Base-by-base conservation (phyloP, 176 grass and related monocot genomes). In the Triticum turgidum region DNA sequence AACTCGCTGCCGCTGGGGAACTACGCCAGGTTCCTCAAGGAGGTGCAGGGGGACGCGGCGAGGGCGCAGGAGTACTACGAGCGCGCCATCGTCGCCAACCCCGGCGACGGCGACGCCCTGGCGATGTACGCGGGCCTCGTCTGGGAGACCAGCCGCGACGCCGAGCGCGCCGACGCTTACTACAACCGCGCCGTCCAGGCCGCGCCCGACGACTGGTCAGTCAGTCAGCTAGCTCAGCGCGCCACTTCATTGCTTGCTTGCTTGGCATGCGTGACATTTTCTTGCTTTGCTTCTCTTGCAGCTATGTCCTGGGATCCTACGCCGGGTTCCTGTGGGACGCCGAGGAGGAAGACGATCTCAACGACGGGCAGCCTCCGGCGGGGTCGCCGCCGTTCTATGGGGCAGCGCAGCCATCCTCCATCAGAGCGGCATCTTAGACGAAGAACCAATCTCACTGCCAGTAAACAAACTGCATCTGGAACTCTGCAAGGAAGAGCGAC, bases 161-260 rank as follows among this genome's bases (percentile, higher is more conserved):
- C 88, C 21, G n/a, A 1, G 33, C 88, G 90, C n/a, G 83, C 86
- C 80, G 90, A 92, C 3, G 83, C 39, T 0, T 95, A 95, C 93
- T 95, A 84, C 90, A 69, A 5, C 82, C 88, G 90, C 54, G 90
- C 93, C 85, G 51, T 95, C 67, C 90, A 90, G 78, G 93, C 82
- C 61, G 93, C 88, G 32, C 93, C 93, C 32, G 76, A 90, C 51
- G 93, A 95, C 86, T 84, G 88, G 93, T 95, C 9, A 67, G 76
- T 73, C 52, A 56, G 17, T 5, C 6, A 5, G 6, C 17, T 1
- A 18, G 6, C 37, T 11, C 30, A 22, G 13, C 18, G 47, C 51
- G n/a, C 34, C 81, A 27, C 67, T 3, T 34, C 17, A 18, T 6
- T 3, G 0, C 66, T 37, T 37, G 3, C 33, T 69, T 37, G 66